These are phyloP conservation scores for Umbelopsis sp. DNA, from an alignment of 192 early-diverging fungal genomes.

Conservation along the genomic window DNA sequence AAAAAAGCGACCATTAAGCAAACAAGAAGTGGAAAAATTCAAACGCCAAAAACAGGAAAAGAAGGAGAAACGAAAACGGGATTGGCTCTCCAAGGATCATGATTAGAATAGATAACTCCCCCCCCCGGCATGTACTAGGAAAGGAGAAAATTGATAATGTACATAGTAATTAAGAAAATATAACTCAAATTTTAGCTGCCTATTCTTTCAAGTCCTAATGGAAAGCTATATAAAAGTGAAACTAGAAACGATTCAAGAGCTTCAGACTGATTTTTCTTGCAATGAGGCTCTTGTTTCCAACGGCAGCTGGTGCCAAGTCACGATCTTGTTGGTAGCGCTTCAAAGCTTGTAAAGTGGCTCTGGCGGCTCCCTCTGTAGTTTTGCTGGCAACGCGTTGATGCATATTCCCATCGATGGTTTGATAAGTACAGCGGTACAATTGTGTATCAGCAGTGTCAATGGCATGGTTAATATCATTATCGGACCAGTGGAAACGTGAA, in stretches of 20 bases:
- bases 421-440: background rate
- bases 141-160: background rate
- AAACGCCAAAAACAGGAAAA: conserved; percentile 41
- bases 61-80: conserved; percentile 40
- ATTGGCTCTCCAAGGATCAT: conserved; percentile 29
- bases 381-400: background rate
- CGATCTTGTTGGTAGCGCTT: background rate
- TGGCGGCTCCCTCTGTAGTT: background rate
- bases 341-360: background rate
- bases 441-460: background rate
- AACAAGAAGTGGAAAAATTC: conserved; percentile 36
- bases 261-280: conserved; percentile 4
- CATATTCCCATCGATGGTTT: background rate
- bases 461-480: background rate
- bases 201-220: background rate
- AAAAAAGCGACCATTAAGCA: conserved; percentile 26
- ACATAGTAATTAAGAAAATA: background rate
- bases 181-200: background rate
- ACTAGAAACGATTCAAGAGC: background rate
- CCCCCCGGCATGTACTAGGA: background rate
- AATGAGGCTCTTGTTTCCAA: background rate
- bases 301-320: background rate
- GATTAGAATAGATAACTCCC: background rate
- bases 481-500: background rate
- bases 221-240: background rate